Evolutionary conservation across 805 yeast genomes (phyloP).

Genomic region (Wickerhamomyces alni): DNA sequence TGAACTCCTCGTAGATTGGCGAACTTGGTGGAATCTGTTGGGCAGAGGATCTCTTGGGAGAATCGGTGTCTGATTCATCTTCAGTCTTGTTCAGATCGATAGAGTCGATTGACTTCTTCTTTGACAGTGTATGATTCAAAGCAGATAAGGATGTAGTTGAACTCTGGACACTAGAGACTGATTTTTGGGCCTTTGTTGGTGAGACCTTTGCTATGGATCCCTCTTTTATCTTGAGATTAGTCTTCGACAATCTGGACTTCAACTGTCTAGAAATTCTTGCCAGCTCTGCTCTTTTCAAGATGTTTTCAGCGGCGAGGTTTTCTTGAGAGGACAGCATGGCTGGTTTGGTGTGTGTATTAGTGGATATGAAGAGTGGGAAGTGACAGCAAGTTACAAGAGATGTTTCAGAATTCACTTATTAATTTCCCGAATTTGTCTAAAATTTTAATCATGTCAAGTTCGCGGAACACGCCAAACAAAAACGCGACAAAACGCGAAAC

Average conservation of each 20-base stretch:
- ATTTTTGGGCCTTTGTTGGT: neutral
- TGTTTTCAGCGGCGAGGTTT: conserved; percentile 37
- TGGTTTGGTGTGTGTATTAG: neutral
- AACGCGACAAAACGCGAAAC: neutral
- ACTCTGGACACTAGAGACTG: neutral
- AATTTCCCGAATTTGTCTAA: neutral
- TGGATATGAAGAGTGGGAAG: neutral
- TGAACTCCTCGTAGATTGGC: conserved; percentile 18
- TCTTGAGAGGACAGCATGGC: conserved; percentile 22
- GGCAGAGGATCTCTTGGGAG: neutral
- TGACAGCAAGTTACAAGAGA: too few relatives aligned
- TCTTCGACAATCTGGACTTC: conserved; percentile 35
- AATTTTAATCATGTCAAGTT: too few relatives aligned
- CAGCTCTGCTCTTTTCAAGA: conserved; percentile 39
- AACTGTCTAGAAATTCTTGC: conserved; percentile 40
- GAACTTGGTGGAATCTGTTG: conserved; percentile 22
- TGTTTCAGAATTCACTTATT: too few relatives aligned
- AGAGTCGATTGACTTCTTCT: conserved; percentile 17
- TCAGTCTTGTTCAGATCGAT: conserved; percentile 19
- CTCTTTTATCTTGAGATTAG: conserved; percentile 27
- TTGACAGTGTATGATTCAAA: conserved; percentile 1
- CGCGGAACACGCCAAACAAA: neutral
- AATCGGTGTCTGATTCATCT: conserved; percentile 11
- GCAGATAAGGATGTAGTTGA: neutral
- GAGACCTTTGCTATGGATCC: conserved; percentile 2